Conservation (phyloP, 2,329 filamentous ascomycete species). For the Chaetoscypha palmicola region DNA sequence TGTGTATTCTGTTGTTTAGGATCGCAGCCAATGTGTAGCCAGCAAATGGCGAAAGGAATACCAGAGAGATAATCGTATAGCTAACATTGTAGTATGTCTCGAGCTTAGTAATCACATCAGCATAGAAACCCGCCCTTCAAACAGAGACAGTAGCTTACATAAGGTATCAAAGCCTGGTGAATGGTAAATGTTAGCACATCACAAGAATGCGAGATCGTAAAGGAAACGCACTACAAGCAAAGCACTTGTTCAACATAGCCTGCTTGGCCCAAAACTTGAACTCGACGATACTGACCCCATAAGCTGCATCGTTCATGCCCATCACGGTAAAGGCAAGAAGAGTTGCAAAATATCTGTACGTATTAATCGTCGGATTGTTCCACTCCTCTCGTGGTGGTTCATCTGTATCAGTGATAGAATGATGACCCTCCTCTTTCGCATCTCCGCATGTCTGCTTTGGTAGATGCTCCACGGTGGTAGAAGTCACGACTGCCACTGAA, state of each 20-base stretch:
- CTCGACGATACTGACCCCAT: constrained; percentile 11
- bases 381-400: background rate
- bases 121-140: too few species aligned
- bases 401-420: background rate
- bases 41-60: constrained; percentile 60
- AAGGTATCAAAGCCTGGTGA: constrained; percentile 40
- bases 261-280: too few species aligned
- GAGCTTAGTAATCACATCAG: constrained; percentile 6
- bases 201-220: constrained; percentile 31
- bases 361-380: constrained; percentile 38
- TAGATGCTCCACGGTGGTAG: background rate
- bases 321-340: constrained; percentile 58
- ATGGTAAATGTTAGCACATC: constrained; percentile 18
- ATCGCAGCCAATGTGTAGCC: constrained; percentile 60
- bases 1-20: constrained; percentile 57
- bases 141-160: too few species aligned
- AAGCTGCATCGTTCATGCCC: constrained; percentile 61
- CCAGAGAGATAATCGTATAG: constrained; percentile 57
- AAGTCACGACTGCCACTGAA: background rate
- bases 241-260: too few species aligned
- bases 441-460: background rate
- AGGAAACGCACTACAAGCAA: too few species aligned
- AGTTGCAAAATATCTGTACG: constrained; percentile 51
- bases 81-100: constrained; percentile 49
- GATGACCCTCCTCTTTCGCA: background rate